A percentile compares a stretch with the other conserved stretches of the same genome.
Evolutionary conservation across 495 filamentous ascomycete species (phyloP).

Genomic region (Penicillium diatomitis): DNA sequence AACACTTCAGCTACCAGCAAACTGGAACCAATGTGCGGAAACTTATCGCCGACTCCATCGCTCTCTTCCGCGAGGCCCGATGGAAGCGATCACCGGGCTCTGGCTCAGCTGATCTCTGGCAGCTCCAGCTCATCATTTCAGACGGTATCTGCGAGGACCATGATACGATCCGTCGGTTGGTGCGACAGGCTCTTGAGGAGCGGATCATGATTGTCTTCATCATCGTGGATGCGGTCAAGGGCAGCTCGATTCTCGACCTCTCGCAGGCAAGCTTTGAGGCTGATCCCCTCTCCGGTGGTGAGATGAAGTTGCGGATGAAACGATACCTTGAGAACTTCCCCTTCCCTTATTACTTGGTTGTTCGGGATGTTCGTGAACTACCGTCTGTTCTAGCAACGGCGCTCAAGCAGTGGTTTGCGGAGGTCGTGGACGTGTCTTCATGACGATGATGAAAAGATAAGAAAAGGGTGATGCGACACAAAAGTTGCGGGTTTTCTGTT

Average conservation of each 20-base stretch:
- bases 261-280: constrained; percentile 68
- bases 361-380: constrained; percentile 82
- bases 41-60: constrained; percentile 66
- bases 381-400: constrained; percentile 79
- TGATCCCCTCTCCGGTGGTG: constrained; percentile 42
- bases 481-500: too few species aligned
- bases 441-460: constrained; percentile 15
- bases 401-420: constrained; percentile 92
- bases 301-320: constrained; percentile 66
- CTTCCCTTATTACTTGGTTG: constrained; percentile 91
- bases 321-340: constrained; percentile 92
- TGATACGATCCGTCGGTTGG: constrained; percentile 67
- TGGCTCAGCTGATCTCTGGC: constrained; percentile 80
- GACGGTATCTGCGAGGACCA: constrained; percentile 91
- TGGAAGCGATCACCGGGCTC: constrained; percentile 43
- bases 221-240: constrained; percentile 72
- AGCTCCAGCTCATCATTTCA: constrained; percentile 83
- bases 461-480: background rate
- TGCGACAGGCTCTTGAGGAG: constrained; percentile 82
- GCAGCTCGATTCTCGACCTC: constrained; percentile 67
- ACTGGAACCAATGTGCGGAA: constrained; percentile 73
- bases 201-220: constrained; percentile 97
- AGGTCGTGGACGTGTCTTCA: constrained; percentile 62
- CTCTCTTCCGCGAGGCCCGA: constrained; percentile 70
- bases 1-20: constrained; percentile 80